Conservation (phyloP, 2,329 filamentous ascomycete species). For the Curvularia eragrostidis region DNA sequence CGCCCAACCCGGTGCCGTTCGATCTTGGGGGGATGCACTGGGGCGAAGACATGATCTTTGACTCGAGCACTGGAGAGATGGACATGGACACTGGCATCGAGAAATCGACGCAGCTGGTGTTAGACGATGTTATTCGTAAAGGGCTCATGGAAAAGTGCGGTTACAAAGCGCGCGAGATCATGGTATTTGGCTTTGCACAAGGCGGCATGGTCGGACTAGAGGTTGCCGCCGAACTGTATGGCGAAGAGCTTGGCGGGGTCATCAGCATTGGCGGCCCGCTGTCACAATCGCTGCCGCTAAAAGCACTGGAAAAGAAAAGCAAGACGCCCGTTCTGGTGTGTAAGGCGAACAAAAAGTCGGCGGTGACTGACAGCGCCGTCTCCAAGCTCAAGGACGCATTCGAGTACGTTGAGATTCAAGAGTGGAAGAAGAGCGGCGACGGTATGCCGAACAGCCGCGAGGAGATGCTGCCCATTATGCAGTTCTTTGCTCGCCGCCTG, state of each 20-base stretch:
- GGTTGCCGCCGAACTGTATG: slow-evolving; percentile 47
- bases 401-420: slow-evolving; percentile 51
- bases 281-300: slow-evolving; percentile 49
- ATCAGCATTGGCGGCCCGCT: slow-evolving; percentile 69
- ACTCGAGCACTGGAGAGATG: slow-evolving; percentile 58
- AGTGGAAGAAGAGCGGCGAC: slow-evolving; percentile 67
- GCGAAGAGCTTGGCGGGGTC: slow-evolving; percentile 62
- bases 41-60: slow-evolving; percentile 66
- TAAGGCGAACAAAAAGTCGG: slow-evolving; percentile 58
- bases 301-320: slow-evolving; percentile 56
- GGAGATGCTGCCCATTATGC: slow-evolving; percentile 91
- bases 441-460: slow-evolving; percentile 83
- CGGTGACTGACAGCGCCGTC: slow-evolving; percentile 68
- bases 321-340: slow-evolving; percentile 70
- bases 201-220: slow-evolving; percentile 63
- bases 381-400: slow-evolving; percentile 72
- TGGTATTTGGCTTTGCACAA: slow-evolving; percentile 64
- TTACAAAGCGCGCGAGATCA: slow-evolving; percentile 57
- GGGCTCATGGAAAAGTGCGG: slow-evolving; percentile 58
- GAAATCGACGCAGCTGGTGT: slow-evolving; percentile 51
- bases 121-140: slow-evolving; percentile 53
- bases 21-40: slow-evolving; percentile 70
- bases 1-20: slow-evolving; percentile 71
- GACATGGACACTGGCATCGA: slow-evolving; percentile 63
- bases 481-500: slow-evolving; percentile 75